These are phyloP conservation scores for Botryotinia narcissicola DNA, from an alignment of 2,329 filamentous ascomycete genomes.

Conservation along the genomic window DNA sequence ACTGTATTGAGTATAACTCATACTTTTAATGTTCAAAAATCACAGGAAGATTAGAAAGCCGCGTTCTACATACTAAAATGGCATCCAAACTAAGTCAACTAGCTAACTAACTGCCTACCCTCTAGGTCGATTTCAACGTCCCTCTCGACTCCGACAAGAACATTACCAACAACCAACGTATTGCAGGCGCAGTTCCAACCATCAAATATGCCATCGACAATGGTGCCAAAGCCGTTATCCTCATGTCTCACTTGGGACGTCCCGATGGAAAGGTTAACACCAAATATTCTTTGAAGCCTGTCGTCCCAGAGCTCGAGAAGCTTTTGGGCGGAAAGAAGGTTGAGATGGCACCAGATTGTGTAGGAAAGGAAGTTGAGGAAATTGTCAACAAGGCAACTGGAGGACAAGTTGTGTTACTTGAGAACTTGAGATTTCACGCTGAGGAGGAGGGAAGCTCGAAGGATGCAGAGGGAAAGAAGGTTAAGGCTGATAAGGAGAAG, in stretches of 20 bases:
- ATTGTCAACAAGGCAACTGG: slow-evolving; percentile 78
- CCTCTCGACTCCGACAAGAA: slow-evolving; percentile 91
- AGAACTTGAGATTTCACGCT: slow-evolving; percentile 97
- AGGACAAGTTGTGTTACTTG: slow-evolving; percentile 84
- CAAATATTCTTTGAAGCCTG: slow-evolving; percentile 94
- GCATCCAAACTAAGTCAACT: slow-evolving; percentile 6
- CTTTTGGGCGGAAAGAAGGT: slow-evolving; percentile 75
- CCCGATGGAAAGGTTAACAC: slow-evolving; percentile 85
- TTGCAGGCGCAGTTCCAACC: slow-evolving; percentile 89
- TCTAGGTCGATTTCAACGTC: slow-evolving; percentile 98
- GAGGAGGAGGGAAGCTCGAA: slow-evolving; percentile 98
- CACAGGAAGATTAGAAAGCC: not conserved
- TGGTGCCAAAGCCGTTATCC: slow-evolving; percentile 85
- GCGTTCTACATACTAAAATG: not conserved
- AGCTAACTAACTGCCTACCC: slow-evolving; percentile 28
- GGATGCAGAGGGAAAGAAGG: slow-evolving; percentile 92
- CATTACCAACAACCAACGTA: slow-evolving; percentile 97
- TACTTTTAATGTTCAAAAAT: not conserved
- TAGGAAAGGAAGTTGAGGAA: slow-evolving; percentile 86
- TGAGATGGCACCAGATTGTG: slow-evolving; percentile 84
- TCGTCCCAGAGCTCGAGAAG: slow-evolving; percentile 89
- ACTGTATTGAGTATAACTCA: no score
- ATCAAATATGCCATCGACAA: slow-evolving; percentile 92
- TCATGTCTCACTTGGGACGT: slow-evolving; percentile 98
- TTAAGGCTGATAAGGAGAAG: slow-evolving; percentile 92